phyloP scores from a whole-genome alignment of 192 early-diverging fungal species.

The Podila epigama region DNA sequence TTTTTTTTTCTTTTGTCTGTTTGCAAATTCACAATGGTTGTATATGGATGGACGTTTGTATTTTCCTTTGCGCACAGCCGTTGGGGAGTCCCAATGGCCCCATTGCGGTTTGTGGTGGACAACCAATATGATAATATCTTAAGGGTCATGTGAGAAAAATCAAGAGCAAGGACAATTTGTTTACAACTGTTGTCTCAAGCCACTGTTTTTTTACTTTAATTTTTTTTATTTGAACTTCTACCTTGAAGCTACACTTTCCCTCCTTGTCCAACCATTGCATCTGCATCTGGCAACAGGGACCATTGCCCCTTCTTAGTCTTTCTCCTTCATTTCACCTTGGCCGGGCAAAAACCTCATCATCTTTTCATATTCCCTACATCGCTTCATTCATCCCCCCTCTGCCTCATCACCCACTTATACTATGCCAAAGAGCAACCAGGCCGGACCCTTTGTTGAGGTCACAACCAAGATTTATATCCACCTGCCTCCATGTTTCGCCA shows the following conservation, averaged over 20 bases:
- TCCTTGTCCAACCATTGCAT: slow-evolving; percentile 1
- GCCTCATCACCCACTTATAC: not conserved
- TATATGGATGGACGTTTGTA: too few species aligned
- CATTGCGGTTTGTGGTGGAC: too few species aligned
- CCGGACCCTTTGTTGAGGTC: slow-evolving; percentile 39
- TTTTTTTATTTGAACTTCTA: not conserved
- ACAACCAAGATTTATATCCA: slow-evolving; percentile 62
- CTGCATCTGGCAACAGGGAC: slow-evolving; percentile 1
- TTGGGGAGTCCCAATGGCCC: too few species aligned
- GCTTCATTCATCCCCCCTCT: not conserved
- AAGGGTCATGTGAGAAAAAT: too few species aligned
- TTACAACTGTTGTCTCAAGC: too few species aligned
- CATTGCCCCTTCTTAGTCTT: too few species aligned
- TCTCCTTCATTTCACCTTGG: not conserved
- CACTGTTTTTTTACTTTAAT: not conserved
- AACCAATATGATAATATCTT: too few species aligned
- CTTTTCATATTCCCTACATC: not conserved
- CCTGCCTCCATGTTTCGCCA: slow-evolving; percentile 70
- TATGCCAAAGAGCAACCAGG: slow-evolving; percentile 17
- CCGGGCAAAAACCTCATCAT: too few species aligned
- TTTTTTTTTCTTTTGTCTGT: too few species aligned
- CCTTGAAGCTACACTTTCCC: not conserved
- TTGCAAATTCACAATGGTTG: too few species aligned
- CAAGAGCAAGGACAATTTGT: not conserved
- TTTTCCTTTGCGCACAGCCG: too few species aligned